Percentiles rank a stretch among this genome's conserved stretches.
Evolutionary conservation across 2,329 filamentous ascomycete genomes (phyloP).

Genomic region (Bipolaris victoriae): DNA sequence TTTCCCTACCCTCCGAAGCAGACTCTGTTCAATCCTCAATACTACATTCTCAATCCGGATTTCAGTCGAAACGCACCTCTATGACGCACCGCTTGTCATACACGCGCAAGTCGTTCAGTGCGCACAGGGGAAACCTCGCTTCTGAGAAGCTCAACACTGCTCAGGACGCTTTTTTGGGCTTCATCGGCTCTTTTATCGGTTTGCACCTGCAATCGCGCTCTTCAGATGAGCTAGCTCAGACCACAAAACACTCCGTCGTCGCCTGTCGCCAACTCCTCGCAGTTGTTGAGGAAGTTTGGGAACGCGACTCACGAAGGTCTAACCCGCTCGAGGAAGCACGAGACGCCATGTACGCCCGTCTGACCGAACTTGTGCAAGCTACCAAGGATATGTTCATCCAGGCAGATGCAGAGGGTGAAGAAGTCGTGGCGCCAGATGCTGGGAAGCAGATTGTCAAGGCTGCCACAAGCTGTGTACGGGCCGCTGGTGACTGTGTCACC

Average conservation of each 20-base stretch:
- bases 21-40: conserved; percentile 42
- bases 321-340: conserved; percentile 72
- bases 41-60: conserved; percentile 33
- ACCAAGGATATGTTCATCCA: conserved; percentile 79
- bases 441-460: conserved; percentile 76
- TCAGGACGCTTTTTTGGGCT: conserved; percentile 88
- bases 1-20: conserved; percentile 48
- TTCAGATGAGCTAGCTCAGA: conserved; percentile 78
- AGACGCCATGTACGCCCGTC: conserved; percentile 76
- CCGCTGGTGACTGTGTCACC: conserved; percentile 87
- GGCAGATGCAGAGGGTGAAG: conserved; percentile 69
- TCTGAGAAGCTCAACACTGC: conserved; percentile 80
- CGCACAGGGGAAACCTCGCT: conserved; percentile 73
- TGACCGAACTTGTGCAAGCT: conserved; percentile 79
- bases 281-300: conserved; percentile 81
- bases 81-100: conserved; percentile 78
- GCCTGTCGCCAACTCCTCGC: conserved; percentile 80
- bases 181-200: conserved; percentile 92
- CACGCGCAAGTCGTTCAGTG: conserved; percentile 68
- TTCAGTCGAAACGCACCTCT: conserved; percentile 55
- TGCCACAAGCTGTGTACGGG: conserved; percentile 85
- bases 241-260: conserved; percentile 81
- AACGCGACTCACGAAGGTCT: conserved; percentile 73
- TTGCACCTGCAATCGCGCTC: conserved; percentile 93
- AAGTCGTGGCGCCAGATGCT: conserved; percentile 81